Base-by-base conservation (phyloP, 2,329 filamentous ascomycete species). In the Aspergillus sp. region DNA sequence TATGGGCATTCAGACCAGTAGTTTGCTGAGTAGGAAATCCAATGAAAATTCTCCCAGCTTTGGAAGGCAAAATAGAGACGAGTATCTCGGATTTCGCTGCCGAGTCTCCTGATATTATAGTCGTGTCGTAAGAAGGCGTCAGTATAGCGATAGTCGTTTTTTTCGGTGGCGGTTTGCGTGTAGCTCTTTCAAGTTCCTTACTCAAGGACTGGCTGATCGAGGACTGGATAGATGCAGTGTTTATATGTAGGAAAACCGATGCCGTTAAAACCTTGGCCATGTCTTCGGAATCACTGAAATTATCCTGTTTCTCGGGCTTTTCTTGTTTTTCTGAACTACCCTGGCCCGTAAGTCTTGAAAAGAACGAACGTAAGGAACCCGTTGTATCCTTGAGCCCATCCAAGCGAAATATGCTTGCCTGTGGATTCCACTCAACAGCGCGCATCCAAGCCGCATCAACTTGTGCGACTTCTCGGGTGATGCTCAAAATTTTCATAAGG, bases 1-100 rank as follows among this genome's bases (percentile, higher is more conserved):
- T 86, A 65, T 98, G 93, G 62, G 94, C 86, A 11, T 91, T 87
- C 27, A 91, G 83, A 43, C 91, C 93, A 0, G 94, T 98, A 0
- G 93, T 98, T 70, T 98, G 93, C 54, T 91, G 90, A 1, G 93
- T 98, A 3, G 93, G 91, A 60, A 98, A 98, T 0, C 93, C 93
- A 59, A 98, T 98, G 59, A 97, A 98, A 43, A 98, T 87, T 42
- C 88, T 84, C 6, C 93, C 93, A 55, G 88, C 87, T 64, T 90
- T 94, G 45, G 81, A 89, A 2, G 93, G 93, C 5, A 97, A 70
- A 1, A 98, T 90, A 1, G 90, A 93, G 1, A 86, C 81, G 64
- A 98, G 96, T 6, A 98, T 83, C 60, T 95, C 88, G 27, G 64
- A 65, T 19, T 62, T 55, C 5, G 59, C 57, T 19, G 60, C 54